phyloP scores from a whole-genome alignment of 208 protist species.

The Phytomonas sp. region DNA sequence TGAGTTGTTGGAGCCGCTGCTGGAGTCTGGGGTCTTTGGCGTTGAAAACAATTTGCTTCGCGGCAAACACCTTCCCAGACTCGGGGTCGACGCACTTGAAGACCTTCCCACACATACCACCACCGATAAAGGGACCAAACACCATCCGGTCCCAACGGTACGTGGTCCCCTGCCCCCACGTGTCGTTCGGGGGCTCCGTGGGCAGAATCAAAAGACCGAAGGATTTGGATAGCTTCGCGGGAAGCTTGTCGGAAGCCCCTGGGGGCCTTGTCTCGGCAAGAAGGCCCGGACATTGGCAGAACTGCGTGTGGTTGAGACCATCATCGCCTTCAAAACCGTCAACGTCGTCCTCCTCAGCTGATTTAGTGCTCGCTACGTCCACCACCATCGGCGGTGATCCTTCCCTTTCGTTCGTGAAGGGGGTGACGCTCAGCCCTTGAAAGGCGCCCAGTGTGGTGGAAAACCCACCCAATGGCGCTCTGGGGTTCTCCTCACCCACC shows the following conservation, averaged over 20 bases:
- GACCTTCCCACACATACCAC: slow-evolving; percentile 82
- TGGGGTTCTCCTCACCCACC: too few relatives aligned
- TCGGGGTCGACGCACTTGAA: slow-evolving; percentile 82
- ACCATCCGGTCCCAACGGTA: slow-evolving; percentile 52
- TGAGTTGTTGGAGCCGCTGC: slow-evolving; percentile 52
- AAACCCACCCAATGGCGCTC: too few relatives aligned
- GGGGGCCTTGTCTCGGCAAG: background rate
- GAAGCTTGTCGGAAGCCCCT: background rate
- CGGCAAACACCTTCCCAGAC: slow-evolving; percentile 69
- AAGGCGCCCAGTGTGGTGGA: too few relatives aligned
- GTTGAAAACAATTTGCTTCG: slow-evolving; percentile 78
- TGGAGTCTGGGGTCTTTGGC: slow-evolving; percentile 80
- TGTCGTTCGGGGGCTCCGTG: slow-evolving; percentile 33
- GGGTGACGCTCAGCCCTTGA: too few relatives aligned
- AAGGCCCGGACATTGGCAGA: too few relatives aligned
- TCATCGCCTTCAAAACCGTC: background rate
- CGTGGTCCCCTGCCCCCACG: slow-evolving; percentile 40
- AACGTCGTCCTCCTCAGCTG: background rate
- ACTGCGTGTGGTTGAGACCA: slow-evolving; percentile 1
- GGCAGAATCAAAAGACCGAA: slow-evolving; percentile 43
- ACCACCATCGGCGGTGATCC: too few relatives aligned
- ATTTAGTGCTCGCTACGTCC: too few relatives aligned
- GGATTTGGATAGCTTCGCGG: background rate
- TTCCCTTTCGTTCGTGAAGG: too few relatives aligned
- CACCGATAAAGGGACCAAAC: slow-evolving; percentile 76